Base-by-base conservation (phyloP, 306 rosid genomes). In the Vigna trinervia region DNA sequence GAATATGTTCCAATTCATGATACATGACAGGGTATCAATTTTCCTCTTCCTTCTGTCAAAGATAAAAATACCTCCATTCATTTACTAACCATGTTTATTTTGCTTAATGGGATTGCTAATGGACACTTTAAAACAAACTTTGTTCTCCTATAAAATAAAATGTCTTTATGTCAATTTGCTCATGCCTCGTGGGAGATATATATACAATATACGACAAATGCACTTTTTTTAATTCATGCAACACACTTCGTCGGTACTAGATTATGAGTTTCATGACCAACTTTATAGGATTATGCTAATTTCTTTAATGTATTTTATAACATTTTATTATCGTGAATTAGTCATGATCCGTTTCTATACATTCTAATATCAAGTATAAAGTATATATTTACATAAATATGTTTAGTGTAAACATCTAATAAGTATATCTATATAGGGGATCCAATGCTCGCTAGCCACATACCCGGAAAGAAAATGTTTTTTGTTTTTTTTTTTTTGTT, bases 1-100 rank as follows among this genome's bases (percentile, higher is more conserved):
- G 93, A 90, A 90, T 87, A 84, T 82, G 85, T 84, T 82, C 91
- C 53, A 32, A 22, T 9, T 51, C 20, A 48, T 36, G 47, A 70
- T 71, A 52, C 51, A 36, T 26, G 79, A 79, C 41, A 57, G 70
- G 72, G 79, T 83, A 69, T 61, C 72, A 28, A 60, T 7, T 57
- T 76, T 53, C 69, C 14, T 67, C 45, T 73, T 81, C 15, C 32
- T 81, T 32, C 65, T 80, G 32, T 13, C 64, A 63, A 15, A 63
- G 7, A 75, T 30, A 76, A 32, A 79, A 32, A 76, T 77, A 83
- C 85, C 77, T 79, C 59, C 46, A 1, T 0, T 41, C 46, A 2
- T 41, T 43, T 45, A 43, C 14, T 12, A 45, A 11, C 50, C 50
- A 45, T 12, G 1, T 12, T 3, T 45, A 43, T 10, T 11, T 43